A percentile compares a stretch with the other conserved stretches of the same genome.
Conservation (phyloP, 768 basidiomycete genomes). For the Trametes meyenii region DNA sequence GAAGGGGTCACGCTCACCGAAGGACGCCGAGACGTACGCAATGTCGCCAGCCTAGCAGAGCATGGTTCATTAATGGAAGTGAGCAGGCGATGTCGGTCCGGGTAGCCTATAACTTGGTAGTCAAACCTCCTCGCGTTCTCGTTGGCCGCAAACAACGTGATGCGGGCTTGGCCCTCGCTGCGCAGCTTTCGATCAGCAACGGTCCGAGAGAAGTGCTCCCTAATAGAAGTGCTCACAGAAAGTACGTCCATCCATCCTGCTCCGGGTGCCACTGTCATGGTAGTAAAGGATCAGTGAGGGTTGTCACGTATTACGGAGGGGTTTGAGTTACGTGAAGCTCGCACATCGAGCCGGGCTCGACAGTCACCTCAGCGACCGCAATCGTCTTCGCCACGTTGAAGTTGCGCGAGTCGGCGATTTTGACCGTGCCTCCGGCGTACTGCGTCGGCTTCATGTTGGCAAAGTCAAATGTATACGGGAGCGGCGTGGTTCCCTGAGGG, state of each 20-base stretch:
- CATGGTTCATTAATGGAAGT: background rate
- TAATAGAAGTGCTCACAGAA: conserved; percentile 17
- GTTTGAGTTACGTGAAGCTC: conserved; percentile 46
- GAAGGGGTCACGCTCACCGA: conserved; percentile 40
- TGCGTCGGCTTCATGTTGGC: conserved; percentile 49
- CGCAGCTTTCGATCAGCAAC: conserved; percentile 6
- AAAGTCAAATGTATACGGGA: conserved; percentile 51
- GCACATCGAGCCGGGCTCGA: conserved; percentile 60
- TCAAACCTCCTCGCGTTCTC: conserved; percentile 45
- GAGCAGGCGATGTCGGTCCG: too few relatives aligned
- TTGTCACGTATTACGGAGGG: background rate
- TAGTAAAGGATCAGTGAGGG: background rate
- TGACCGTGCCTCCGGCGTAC: conserved; percentile 45
- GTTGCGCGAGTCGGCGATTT: conserved; percentile 49
- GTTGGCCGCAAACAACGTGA: conserved; percentile 44
- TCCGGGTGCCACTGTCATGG: conserved; percentile 66
- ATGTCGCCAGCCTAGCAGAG: conserved; percentile 54
- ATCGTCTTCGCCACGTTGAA: conserved; percentile 57
- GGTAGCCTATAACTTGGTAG: conserved; percentile 41
- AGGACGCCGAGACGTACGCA: conserved; percentile 61
- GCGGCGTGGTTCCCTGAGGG: conserved; percentile 48
- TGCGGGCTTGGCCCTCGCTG: conserved; percentile 44
- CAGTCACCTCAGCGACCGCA: conserved; percentile 58
- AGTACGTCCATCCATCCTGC: conserved; percentile 59
- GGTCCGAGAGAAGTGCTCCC: background rate